These are phyloP conservation scores for Orobanche coerulescens DNA, from an alignment of 257 asterid genomes.

Conservation along the genomic window DNA sequence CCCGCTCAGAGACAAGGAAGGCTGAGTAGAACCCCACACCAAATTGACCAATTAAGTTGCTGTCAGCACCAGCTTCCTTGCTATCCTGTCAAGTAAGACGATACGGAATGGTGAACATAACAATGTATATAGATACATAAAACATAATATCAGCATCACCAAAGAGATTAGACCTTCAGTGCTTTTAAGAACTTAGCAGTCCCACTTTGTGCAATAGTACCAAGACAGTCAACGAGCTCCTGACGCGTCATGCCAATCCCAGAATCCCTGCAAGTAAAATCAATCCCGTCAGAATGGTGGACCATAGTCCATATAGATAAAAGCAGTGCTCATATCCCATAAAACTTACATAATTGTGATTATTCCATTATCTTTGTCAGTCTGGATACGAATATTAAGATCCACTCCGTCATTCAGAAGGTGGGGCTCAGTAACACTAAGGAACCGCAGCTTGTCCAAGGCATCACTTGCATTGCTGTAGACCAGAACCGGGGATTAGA, in stretches of 20 bases:
- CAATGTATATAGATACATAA: background rate
- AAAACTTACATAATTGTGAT: constrained; percentile 65
- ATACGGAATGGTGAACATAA: background rate
- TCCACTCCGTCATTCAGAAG: constrained; percentile 70
- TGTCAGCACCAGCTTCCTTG: constrained; percentile 86
- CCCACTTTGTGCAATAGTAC: constrained; percentile 99
- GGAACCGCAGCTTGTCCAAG: constrained; percentile 94
- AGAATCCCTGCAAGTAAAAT: constrained; percentile 54
- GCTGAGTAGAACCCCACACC: constrained; percentile 99
- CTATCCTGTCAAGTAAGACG: constrained; percentile 58
- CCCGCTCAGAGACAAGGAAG: constrained; percentile 90
- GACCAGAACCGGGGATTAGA: constrained; percentile 14
- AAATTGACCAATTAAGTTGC: constrained; percentile 97
- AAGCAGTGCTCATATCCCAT: background rate
- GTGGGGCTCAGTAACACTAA: constrained; percentile 74
- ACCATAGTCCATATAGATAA: background rate
- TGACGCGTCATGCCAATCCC: constrained; percentile 96
- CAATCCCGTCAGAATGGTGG: constrained; percentile 13
- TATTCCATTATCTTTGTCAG: constrained; percentile 86
- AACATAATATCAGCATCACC: constrained; percentile 9
- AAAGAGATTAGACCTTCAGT: constrained; percentile 48
- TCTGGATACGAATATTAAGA: constrained; percentile 80
- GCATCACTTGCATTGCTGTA: constrained; percentile 98
- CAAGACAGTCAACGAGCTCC: constrained; percentile 92
- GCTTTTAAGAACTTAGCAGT: constrained; percentile 93